Evolutionary conservation across 306 rosid genomes (phyloP).

Genomic region (Crotalaria pallida): DNA sequence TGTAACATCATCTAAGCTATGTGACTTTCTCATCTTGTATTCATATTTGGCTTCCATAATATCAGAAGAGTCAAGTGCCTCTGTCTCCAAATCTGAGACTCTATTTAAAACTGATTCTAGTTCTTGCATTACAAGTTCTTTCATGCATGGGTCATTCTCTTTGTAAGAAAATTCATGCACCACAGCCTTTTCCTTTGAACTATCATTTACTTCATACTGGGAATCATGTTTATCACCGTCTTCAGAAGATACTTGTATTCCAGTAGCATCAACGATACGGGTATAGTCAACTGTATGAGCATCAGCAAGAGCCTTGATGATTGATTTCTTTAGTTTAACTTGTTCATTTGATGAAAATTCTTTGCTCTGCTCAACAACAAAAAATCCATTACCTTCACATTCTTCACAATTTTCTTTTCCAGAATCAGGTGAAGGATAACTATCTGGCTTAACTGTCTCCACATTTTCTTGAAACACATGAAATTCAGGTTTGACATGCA

Average conservation of each 20-base stretch:
- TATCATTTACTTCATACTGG: constrained; percentile 29
- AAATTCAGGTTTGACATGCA: constrained; percentile 29
- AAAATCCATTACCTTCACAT: constrained; percentile 42
- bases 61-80: constrained; percentile 55
- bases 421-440: constrained; percentile 15
- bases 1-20: constrained; percentile 57
- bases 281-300: constrained; percentile 24
- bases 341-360: constrained; percentile 40
- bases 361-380: constrained; percentile 50
- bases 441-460: constrained; percentile 30
- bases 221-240: constrained; percentile 20
- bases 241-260: constrained; percentile 28
- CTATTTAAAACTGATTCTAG: constrained; percentile 64
- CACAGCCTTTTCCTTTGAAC: constrained; percentile 23
- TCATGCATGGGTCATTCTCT: constrained; percentile 34
- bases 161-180: constrained; percentile 23
- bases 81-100: constrained; percentile 51
- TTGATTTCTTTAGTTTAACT: constrained; percentile 30
- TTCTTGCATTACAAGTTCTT: constrained; percentile 69
- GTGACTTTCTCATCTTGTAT: constrained; percentile 30
- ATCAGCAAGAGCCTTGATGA: constrained; percentile 35
- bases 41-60: constrained; percentile 33
- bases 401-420: constrained; percentile 34
- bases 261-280: constrained; percentile 20
- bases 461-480: constrained; percentile 31